These are phyloP conservation scores for Trametes elegans DNA, from an alignment of 768 basidiomycete species.

Conservation along the genomic window DNA sequence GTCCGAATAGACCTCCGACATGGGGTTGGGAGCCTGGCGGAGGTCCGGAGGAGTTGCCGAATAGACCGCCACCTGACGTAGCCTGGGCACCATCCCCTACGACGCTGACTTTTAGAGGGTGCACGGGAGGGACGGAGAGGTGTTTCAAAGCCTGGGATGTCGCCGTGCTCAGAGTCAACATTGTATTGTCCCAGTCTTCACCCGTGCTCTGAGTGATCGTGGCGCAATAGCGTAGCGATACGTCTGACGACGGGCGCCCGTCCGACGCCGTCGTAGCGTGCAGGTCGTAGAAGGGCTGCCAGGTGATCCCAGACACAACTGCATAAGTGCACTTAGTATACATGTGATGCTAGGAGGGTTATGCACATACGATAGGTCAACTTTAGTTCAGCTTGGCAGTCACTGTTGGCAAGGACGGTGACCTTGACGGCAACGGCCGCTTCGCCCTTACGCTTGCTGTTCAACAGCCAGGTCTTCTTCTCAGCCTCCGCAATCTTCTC, in stretches of 20 bases:
- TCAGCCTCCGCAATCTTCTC: constrained; percentile 38
- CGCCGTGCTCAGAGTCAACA: constrained; percentile 53
- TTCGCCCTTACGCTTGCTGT: not conserved
- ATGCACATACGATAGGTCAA: constrained; percentile 40
- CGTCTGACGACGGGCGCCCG: constrained; percentile 42
- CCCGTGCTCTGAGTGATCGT: constrained; percentile 53
- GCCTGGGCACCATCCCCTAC: not conserved
- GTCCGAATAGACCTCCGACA: not conserved
- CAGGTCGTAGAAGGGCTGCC: constrained; percentile 59
- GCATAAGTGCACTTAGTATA: too few relatives aligned
- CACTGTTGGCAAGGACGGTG: constrained; percentile 1
- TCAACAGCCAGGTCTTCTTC: not conserved
- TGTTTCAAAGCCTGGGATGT: constrained; percentile 34
- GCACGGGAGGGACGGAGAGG: constrained; percentile 19
- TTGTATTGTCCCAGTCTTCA: constrained; percentile 55
- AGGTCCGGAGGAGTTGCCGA: not conserved
- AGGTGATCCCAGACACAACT: constrained; percentile 53
- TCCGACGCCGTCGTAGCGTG: constrained; percentile 46
- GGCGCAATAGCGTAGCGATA: constrained; percentile 55
- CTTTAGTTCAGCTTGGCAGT: constrained; percentile 38
- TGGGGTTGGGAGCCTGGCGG: not conserved
- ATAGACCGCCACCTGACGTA: not conserved
- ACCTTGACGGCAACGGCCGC: not conserved
- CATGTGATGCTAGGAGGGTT: not conserved
- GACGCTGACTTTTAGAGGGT: not conserved